Evolutionary conservation across 148 eudicot species (phyloP), one percentile per base, ranked within the genome.

Genomic region (Vaccinium myrtillus): DNA sequence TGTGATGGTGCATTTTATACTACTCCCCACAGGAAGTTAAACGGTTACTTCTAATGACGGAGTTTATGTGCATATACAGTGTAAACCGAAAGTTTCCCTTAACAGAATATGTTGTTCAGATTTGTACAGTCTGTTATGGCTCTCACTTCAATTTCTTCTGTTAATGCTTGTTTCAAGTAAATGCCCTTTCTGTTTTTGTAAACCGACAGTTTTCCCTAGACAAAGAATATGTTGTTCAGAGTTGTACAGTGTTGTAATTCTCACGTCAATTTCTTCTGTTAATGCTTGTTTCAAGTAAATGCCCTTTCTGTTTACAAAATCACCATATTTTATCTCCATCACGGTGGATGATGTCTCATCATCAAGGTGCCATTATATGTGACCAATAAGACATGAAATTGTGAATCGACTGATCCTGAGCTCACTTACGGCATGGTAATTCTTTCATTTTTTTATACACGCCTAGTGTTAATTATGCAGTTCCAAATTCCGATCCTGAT

Each of bases 301-400:
- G 6, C 8, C 8, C 16, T 14, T 51, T 69, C 16, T 53, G 14
- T 49, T n/a, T 19, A 18, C 43, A 32, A 55, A 19, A 16, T 56
- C 81, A 54, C 27, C 48, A 21, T 54, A 55, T 77, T 51, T 78
- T 54, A 32, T 32, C 80, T 51, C 61, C 80, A 15, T 79, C 65
- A 32, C 18, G 21, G 21, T 78, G 32, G 80, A 77, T 36, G 50
- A 32, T 71, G 59, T 25, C 80, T 49, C 21, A 21, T 25, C 32
- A 14, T 75, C 25, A 43, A 78, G 23, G 25, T 78, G 65, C 36
- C 61, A 55, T 39, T 5, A 27, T 14, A 55, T 55, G 67, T 56
- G 81, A 79, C n/a, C 4, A 78, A 53, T 50, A 27, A 53, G 43
- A 18, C 63, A 27, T 30, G 13, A 6, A 53, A 53, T 78, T 51